A percentile compares a stretch with the other conserved stretches of the same genome.
Evolutionary conservation across 106 monocot genomes (phyloP).

Genomic region (Allium fistulosum): DNA sequence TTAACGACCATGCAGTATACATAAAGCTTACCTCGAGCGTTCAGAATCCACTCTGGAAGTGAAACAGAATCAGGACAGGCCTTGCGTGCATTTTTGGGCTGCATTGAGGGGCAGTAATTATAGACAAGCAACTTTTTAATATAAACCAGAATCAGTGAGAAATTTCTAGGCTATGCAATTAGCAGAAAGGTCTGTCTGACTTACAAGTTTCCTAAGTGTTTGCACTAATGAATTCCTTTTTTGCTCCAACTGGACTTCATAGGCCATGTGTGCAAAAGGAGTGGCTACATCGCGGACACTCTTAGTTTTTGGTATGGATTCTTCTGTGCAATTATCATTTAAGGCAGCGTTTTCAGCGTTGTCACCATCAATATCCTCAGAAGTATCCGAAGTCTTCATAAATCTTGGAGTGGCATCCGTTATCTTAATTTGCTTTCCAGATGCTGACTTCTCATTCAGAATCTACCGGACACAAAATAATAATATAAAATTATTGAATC

Average conservation of each 20-base stretch:
- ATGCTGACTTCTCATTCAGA: slow-evolving; percentile 37
- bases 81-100: slow-evolving; percentile 90
- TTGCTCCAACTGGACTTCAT: slow-evolving; percentile 77
- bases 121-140: background rate
- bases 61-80: slow-evolving; percentile 72
- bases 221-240: slow-evolving; percentile 64
- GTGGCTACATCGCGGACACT: slow-evolving; percentile 67
- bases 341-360: slow-evolving; percentile 13
- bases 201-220: slow-evolving; percentile 78
- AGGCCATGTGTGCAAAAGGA: slow-evolving; percentile 77
- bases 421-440: slow-evolving; percentile 64
- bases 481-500: background rate
- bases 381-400: slow-evolving; percentile 25
- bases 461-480: slow-evolving; percentile 25
- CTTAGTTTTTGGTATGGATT: slow-evolving; percentile 29
- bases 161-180: background rate
- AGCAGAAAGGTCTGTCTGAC: slow-evolving; percentile 4
- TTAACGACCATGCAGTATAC: background rate
- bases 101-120: slow-evolving; percentile 3
- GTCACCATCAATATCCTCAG: slow-evolving; percentile 3
- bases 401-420: slow-evolving; percentile 54
- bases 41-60: slow-evolving; percentile 84
- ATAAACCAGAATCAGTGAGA: background rate
- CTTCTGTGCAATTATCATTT: slow-evolving; percentile 18
- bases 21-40: slow-evolving; percentile 53